Evolutionary conservation across 2,329 filamentous ascomycete species (phyloP), one percentile per base, ranked within the genome.

Genomic region (Claviceps pazoutovae): DNA sequence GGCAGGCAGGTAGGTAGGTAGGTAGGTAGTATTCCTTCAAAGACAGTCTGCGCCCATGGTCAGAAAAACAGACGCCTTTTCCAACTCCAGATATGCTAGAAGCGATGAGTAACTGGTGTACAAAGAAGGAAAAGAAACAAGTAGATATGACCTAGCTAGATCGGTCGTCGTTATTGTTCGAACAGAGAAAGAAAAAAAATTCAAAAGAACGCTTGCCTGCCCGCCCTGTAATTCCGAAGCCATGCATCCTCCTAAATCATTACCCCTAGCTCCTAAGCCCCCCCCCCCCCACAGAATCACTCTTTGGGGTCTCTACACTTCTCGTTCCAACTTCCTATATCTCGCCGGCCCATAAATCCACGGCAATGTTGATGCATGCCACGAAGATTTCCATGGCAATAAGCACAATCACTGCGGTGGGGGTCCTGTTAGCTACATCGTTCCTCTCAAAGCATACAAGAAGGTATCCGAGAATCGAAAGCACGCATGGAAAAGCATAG

Each of bases 311-410:
- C 30, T 34, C 30, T 34, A 34, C 30, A 7, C 6, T 46, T 8
- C 17, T 19, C 13, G 5, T 34, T 7, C 26, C 16, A n/a, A 17
- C 16, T 37, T n/a, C 13, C 49, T 54, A 60, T 5, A 53, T 38
- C 19, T 62, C 61, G 56, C 67, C 68, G 11, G 65, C 89, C 62
- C 94, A 94, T 58, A 97, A 65, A 67, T 97, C 93, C 37, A 97
- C 93, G 34, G 96, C 78, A 56, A 98, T 97, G 67, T 97, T 97
- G 60, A 97, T 84, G 17, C 81, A 86, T 1, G 90, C 90, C 47
- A 97, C 89, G 7, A 96, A 71, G 56, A 97, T 96, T 66, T 98
- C 93, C 13, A 90, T 90, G 7, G 90, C 91, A 62, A 98, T 96
- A 48, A 98, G 80, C 21, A 97, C 78, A 61, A 98, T 97, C 44